These are phyloP conservation scores for Penicillium sp. DNA, from an alignment of 2,329 filamentous ascomycete species.

Conservation along the genomic window DNA sequence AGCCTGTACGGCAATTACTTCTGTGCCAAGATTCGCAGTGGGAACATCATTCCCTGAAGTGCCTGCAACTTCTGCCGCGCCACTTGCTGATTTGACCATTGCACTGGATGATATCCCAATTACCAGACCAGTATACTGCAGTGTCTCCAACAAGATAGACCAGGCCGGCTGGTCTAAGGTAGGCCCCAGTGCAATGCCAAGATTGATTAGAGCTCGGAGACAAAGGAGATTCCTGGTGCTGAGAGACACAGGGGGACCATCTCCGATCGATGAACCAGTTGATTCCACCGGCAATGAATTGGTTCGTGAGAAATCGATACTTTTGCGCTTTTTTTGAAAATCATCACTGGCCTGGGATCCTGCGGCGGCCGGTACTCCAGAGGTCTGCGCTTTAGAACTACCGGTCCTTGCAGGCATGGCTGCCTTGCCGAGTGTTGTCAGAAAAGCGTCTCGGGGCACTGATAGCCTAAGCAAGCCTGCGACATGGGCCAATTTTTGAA, in stretches of 20 bases:
- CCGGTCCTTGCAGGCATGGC: constrained; percentile 76
- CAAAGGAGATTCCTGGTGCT: constrained; percentile 90
- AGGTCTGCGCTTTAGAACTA: constrained; percentile 21
- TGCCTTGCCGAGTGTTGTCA: constrained; percentile 90
- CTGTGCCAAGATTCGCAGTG: constrained; percentile 67
- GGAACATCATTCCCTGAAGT: constrained; percentile 45
- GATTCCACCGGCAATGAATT: constrained; percentile 30
- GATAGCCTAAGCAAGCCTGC: constrained; percentile 80
- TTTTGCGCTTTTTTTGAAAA: constrained; percentile 32
- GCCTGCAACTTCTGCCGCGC: constrained; percentile 27
- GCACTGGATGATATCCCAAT: constrained; percentile 51
- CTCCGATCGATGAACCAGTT: constrained; percentile 35
- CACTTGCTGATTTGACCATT: constrained; percentile 29
- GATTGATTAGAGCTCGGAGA: constrained; percentile 83
- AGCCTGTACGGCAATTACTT: constrained; percentile 84
- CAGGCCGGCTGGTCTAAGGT: constrained; percentile 76
- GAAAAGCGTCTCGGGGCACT: constrained; percentile 88
- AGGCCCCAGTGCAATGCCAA: constrained; percentile 90
- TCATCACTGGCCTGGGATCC: constrained; percentile 23
- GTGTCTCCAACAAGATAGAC: constrained; percentile 85
- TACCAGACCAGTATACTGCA: constrained; percentile 90
- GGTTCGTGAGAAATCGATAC: constrained; percentile 26
- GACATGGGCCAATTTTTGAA: constrained; percentile 94
- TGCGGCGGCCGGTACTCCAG: constrained; percentile 12
- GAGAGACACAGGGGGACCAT: constrained; percentile 54